A percentile compares a stretch with the other conserved stretches of the same genome.
Conservation (phyloP, 2,329 filamentous ascomycete species). For the Byssothecium circinans region DNA sequence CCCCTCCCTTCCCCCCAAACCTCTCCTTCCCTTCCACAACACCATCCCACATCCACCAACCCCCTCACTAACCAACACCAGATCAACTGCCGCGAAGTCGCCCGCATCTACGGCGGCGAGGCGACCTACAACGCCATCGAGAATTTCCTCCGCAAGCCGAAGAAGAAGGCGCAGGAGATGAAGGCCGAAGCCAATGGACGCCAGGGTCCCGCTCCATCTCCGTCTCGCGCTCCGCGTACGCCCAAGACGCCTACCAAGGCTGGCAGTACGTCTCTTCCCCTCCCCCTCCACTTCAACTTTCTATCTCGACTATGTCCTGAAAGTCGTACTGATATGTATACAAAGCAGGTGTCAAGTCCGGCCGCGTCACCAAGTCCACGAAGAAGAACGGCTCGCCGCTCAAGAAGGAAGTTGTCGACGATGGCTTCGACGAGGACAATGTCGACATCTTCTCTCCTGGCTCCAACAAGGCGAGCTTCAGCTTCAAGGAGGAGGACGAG, state of each 20-base stretch:
- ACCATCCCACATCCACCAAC: background rate
- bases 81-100: slow-evolving; percentile 51
- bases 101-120: slow-evolving; percentile 48
- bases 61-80: slow-evolving; percentile 3
- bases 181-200: slow-evolving; percentile 14
- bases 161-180: slow-evolving; percentile 44
- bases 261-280: background rate
- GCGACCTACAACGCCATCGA: slow-evolving; percentile 55
- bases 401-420: slow-evolving; percentile 15
- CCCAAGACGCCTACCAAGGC: slow-evolving; percentile 9
- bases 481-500: too few species aligned
- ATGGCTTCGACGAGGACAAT: background rate
- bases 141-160: slow-evolving; percentile 49
- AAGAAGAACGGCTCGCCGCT: slow-evolving; percentile 3
- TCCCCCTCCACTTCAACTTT: too few species aligned
- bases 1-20: too few species aligned
- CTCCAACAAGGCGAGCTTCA: too few species aligned
- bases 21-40: background rate
- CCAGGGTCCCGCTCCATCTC: slow-evolving; percentile 6
- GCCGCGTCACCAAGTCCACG: slow-evolving; percentile 25
- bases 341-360: slow-evolving; percentile 19
- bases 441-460: too few species aligned
- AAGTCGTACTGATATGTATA: too few species aligned
- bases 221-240: slow-evolving; percentile 6
- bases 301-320: too few species aligned